Evolutionary conservation across 2,329 filamentous ascomycete species (phyloP).

Genomic region (Knufia petricola): DNA sequence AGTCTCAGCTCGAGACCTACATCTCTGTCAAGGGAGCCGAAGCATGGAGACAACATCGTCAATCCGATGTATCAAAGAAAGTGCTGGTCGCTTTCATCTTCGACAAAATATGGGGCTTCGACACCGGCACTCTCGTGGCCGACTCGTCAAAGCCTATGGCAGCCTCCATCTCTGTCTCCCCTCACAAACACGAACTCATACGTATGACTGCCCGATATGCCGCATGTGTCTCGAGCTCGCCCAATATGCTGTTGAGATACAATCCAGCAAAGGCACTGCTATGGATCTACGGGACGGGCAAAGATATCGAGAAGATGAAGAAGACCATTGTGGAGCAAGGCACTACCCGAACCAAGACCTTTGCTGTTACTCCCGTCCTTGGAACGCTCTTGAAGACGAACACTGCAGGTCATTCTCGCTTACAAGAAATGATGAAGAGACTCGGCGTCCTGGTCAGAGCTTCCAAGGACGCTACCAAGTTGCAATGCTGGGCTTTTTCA

Average conservation of each 20-base stretch:
- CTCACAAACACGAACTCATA: not conserved
- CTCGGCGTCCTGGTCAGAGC: not conserved
- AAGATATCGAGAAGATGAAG: no score
- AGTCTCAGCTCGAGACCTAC: conserved; percentile 1
- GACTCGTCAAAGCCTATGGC: not conserved
- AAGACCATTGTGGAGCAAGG: no score
- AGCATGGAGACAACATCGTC: no score
- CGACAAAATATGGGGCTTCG: not conserved
- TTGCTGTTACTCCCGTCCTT: not conserved
- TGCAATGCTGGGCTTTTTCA: not conserved
- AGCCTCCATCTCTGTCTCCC: not conserved
- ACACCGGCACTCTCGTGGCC: not conserved
- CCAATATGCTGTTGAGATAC: no score
- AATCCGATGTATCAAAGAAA: not conserved
- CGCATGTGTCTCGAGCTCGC: no score
- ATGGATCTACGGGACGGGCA: no score
- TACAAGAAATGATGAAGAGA: not conserved
- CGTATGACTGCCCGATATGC: no score
- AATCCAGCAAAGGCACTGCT: no score
- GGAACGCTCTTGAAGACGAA: not conserved
- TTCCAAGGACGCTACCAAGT: not conserved
- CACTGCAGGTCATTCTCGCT: not conserved
- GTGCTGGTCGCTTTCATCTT: not conserved
- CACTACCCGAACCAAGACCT: not conserved
- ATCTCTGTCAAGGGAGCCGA: not conserved